Evolutionary conservation across 768 basidiomycete species (phyloP).

Genomic region (Exsudoporus frostii): DNA sequence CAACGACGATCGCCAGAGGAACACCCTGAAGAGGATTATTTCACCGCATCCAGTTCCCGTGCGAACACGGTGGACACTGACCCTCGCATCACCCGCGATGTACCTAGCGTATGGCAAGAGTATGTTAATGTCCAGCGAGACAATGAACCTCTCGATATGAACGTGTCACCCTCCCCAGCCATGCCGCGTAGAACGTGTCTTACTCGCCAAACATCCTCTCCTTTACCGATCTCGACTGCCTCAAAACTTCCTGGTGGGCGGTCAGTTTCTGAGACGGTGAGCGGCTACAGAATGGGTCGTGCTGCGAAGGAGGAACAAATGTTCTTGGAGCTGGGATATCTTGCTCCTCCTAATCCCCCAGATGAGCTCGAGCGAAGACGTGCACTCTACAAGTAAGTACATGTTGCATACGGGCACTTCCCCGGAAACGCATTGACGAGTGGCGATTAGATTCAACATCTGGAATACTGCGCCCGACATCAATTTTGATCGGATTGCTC

Average conservation of each 20-base stretch:
- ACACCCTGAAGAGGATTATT: slow-evolving; percentile 30
- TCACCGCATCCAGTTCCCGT: slow-evolving; percentile 27
- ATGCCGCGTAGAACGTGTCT: slow-evolving; percentile 51
- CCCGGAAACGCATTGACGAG: neutral
- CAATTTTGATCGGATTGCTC: slow-evolving; percentile 92
- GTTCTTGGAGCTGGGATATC: slow-evolving; percentile 61
- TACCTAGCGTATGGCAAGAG: slow-evolving; percentile 28
- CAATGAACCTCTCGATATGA: slow-evolving; percentile 27
- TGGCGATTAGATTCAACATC: slow-evolving; percentile 73
- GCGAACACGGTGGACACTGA: slow-evolving; percentile 20
- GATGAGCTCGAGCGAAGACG: slow-evolving; percentile 79
- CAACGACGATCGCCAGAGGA: slow-evolving; percentile 25
- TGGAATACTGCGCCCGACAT: slow-evolving; percentile 82
- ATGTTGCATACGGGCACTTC: neutral
- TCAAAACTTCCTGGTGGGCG: slow-evolving; percentile 32
- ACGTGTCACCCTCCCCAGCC: slow-evolving; percentile 42
- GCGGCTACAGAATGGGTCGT: slow-evolving; percentile 40
- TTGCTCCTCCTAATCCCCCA: slow-evolving; percentile 80
- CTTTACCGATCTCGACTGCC: slow-evolving; percentile 46
- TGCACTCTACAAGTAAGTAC: slow-evolving; percentile 76
- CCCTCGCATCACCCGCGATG: slow-evolving; percentile 9
- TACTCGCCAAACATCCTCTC: slow-evolving; percentile 63
- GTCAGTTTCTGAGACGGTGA: slow-evolving; percentile 33
- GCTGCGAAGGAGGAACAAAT: slow-evolving; percentile 66
- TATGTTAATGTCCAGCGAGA: slow-evolving; percentile 26